Base-by-base conservation (phyloP, 306 rosid genomes). In the Bauhinia variegata region DNA sequence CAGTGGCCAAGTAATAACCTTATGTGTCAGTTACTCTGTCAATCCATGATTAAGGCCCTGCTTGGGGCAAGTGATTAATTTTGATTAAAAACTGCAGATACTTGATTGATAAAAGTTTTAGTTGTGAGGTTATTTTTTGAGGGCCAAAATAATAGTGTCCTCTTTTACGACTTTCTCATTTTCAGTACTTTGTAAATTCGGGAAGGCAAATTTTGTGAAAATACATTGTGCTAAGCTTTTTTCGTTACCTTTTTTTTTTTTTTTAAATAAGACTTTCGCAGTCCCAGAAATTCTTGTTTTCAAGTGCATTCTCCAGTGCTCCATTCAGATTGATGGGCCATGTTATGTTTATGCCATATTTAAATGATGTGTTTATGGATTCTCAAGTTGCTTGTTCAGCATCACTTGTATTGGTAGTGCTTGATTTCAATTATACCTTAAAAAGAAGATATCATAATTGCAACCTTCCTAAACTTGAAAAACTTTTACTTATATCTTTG, bases 231-330 rank as follows among this genome's bases (percentile, higher is more conserved):
- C 13, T 23, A 51, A 19, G 32, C 11, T 70, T 68, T 70, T 68
- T 41, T 67, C 28, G 48, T 15, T 55, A 61, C 39, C 11, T 63
- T 6, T 2, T 68, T 61, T 30, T 8, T n/a, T 63, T 6, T 2
- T 68, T 61, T 30, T 8, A 57, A 65, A 42, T 46, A 57, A 3
- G 37, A 44, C 48, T 15, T 33, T 11, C 41, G 44, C 63, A 71
- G 8, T 32, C 13, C 55, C 43, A 42, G 70, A 71, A 18, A 30
- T 11, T 54, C 43, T 17, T 73, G 47, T 11, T 41, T 41, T 11
- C 12, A 41, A 8, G 31, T 62, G 60, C 67, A 30, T 30, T 13
- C 17, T 59, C 39, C 47, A 32, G 38, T 28, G 48, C 13, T 54
- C 42, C 16, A 7, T 47, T 23, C 53, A 38, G 36, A 36, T 58